Base-by-base conservation (phyloP, 177 flowering plant genomes). In the Vitis hybrid region DNA sequence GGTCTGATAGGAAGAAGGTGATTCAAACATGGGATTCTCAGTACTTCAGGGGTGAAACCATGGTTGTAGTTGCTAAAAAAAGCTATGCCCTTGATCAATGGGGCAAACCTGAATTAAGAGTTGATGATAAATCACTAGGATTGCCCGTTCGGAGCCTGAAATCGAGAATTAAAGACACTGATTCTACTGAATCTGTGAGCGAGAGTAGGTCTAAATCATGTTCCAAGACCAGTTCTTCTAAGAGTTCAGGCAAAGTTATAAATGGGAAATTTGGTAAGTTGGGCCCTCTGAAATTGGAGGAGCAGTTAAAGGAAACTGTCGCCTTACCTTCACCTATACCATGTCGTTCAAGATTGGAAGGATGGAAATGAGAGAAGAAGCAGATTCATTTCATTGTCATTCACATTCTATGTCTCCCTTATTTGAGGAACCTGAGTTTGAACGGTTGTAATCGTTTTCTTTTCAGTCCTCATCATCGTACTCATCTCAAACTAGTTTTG, bases 91-190 rank as follows among this genome's bases (percentile, higher is more conserved):
- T 72, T 66, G 76, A 63, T 56, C 73, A 66, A 29, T 60, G 16
- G 61, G 73, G 48, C 45, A 52, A 64, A 34, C 18, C 61, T 2
- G 31, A 20, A 7, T 34, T 61, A 5, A 54, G 54, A 15, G 16
- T 19, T 14, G 72, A 55, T 31, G 39, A 68, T 69, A 72, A 68
- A 48, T 79, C 87, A 0, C 65, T 83, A 68, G 81, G 78, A 14
- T 79, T 83, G 76, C 87, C 87, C 1, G 64, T 84, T 70, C 52
- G 90, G 77, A 84, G 82, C 50, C 61, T 83, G 14, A 79, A 68
- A 68, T 83, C 84, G 13, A 69, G 71, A 55, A 56, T 55, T 45
- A 56, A 26, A 18, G 76, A 66, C 1, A 52, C 14, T 39, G 76
- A 64, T 22, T 66, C 66, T 55, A 13, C 60, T 70, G 69, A 78